Conservation (phyloP, 2,329 filamentous ascomycete genomes). For the Aureobasidium pullulans region DNA sequence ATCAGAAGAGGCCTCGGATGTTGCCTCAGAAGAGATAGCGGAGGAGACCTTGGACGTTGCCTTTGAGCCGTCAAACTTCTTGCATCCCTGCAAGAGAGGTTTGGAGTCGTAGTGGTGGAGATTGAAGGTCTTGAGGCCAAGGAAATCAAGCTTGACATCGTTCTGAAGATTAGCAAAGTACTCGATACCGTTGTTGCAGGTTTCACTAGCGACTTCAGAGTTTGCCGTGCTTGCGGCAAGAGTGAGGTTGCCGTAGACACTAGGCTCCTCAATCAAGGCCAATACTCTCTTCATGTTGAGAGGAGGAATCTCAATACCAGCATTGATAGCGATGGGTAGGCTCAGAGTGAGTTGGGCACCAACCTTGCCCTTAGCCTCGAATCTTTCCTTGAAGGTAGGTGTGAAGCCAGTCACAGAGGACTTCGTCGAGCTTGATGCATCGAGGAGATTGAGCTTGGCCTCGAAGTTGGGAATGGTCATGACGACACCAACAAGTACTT, state of each 20-base stretch:
- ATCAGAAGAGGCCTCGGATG: neutral
- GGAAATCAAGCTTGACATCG: neutral
- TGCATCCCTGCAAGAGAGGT: neutral
- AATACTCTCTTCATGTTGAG: neutral
- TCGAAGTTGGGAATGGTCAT: conserved; percentile 1
- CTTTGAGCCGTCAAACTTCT: neutral
- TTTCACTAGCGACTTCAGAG: neutral
- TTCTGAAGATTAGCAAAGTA: conserved; percentile 5
- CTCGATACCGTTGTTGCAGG: conserved; percentile 3
- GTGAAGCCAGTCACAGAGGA: neutral
- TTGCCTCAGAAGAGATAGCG: neutral
- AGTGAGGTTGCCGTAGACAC: neutral
- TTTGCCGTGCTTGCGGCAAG: neutral
- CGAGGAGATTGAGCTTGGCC: neutral
- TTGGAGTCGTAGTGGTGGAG: neutral
- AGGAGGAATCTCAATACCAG: neutral
- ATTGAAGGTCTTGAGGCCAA: neutral
- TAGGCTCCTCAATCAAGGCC: conserved; percentile 1
- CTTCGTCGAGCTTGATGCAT: neutral
- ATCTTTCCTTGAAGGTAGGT: neutral
- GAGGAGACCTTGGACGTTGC: neutral
- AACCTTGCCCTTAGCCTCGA: neutral
- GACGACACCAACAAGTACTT: neutral
- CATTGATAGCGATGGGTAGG: conserved; percentile 1
- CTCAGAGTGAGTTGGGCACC: neutral